Conservation (phyloP, 306 rosid species). For the Sesbania bispinosa region DNA sequence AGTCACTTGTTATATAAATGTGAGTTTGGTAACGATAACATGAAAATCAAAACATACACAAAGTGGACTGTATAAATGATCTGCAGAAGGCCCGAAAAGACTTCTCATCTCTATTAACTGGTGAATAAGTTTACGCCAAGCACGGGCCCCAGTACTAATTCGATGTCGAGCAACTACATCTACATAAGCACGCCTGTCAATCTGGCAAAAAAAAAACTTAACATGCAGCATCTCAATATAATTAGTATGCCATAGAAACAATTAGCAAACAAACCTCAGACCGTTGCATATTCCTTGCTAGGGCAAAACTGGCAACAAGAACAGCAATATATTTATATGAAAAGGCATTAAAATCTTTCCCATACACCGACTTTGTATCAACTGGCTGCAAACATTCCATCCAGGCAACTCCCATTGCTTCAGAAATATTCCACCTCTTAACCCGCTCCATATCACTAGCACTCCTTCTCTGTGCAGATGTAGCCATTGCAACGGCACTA, state of each 20-base stretch:
- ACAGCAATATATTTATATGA: conserved; percentile 94
- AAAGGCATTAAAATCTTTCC: conserved; percentile 90
- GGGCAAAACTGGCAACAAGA: conserved; percentile 96
- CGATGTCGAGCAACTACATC: conserved; percentile 65
- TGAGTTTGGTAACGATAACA: conserved; percentile 2
- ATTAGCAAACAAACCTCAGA: conserved; percentile 72
- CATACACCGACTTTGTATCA: conserved; percentile 89
- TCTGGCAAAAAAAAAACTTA: conserved; percentile 47
- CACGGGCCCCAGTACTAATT: conserved; percentile 69
- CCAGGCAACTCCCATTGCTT: conserved; percentile 99
- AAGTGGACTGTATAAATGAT: conserved; percentile 55
- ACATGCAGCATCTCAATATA: conserved; percentile 26
- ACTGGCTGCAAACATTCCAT: conserved; percentile 96
- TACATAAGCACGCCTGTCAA: conserved; percentile 91
- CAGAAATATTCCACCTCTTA: conserved; percentile 82
- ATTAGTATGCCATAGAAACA: conserved; percentile 18
- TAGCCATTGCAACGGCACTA: conserved; percentile 99
- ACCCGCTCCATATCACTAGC: conserved; percentile 85
- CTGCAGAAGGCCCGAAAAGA: conserved; percentile 87
- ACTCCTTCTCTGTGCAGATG: conserved; percentile 92
- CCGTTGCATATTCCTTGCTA: conserved; percentile 96
- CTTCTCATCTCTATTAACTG: conserved; percentile 80
- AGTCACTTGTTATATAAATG: not conserved
- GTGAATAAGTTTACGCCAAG: conserved; percentile 92
- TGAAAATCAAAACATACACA: conserved; percentile 57